Evolutionary conservation across 345 rosid genomes (phyloP).

Genomic region (Kandelia obovata): DNA sequence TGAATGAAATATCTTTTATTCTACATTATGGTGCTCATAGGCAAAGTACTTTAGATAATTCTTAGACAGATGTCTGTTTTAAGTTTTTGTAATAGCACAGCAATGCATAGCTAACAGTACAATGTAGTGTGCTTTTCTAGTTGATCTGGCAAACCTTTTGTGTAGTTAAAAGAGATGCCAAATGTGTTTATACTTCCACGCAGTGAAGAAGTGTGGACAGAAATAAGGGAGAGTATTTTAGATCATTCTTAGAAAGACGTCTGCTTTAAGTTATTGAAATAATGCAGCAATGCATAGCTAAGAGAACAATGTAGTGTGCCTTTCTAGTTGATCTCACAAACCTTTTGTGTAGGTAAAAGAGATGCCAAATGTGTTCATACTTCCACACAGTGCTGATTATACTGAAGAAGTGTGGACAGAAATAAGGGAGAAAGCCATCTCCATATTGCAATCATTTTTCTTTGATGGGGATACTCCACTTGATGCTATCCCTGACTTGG

Average conservation of each 20-base stretch:
- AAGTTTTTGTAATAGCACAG: background rate
- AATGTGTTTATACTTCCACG: slow-evolving; percentile 94
- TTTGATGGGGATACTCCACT: slow-evolving; percentile 69
- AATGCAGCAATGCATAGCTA: background rate
- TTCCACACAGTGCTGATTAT: slow-evolving; percentile 98
- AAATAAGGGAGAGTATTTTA: slow-evolving; percentile 63
- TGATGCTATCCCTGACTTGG: slow-evolving; percentile 77
- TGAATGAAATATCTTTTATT: background rate
- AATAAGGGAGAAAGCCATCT: slow-evolving; percentile 87
- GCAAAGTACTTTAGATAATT: background rate
- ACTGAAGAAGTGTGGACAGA: slow-evolving; percentile 99
- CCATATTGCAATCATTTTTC: slow-evolving; percentile 77
- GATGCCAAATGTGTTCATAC: slow-evolving; percentile 97
- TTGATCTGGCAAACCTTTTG: slow-evolving; percentile 4
- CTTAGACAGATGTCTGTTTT: background rate
- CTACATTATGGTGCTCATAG: background rate
- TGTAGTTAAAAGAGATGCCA: slow-evolving; percentile 98
- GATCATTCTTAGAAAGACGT: background rate
- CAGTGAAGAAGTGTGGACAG: slow-evolving; percentile 99
- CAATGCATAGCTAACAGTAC: background rate
- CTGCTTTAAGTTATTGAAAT: background rate
- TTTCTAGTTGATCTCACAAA: background rate
- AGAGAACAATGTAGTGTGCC: background rate
- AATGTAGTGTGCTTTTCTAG: background rate
- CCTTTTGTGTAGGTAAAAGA: slow-evolving; percentile 70